A percentile compares a stretch with the other conserved stretches of the same genome.
These are phyloP conservation scores for Pholiota adiposa DNA, from an alignment of 1,284 basidiomycete species.

Conservation along the genomic window DNA sequence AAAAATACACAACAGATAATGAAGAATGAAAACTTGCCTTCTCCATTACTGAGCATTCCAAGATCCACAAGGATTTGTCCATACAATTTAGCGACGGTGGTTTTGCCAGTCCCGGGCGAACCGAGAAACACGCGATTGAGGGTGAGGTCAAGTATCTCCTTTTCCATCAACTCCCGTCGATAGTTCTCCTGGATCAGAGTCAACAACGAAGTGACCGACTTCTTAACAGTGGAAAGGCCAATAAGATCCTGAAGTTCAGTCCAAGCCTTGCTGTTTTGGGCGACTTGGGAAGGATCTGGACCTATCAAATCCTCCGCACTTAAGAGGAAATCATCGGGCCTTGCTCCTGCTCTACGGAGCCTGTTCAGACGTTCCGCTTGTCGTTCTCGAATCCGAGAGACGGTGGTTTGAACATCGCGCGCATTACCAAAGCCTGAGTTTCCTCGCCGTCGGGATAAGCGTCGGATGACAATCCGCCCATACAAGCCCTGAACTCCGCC, in stretches of 20 bases:
- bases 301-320: constrained; percentile 62
- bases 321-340: constrained; percentile 54
- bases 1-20: neutral
- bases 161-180: constrained; percentile 57
- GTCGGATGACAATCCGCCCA: constrained; percentile 54
- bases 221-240: constrained; percentile 61
- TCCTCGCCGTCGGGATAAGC: constrained; percentile 59
- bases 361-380: constrained; percentile 53
- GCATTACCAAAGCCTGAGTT: constrained; percentile 67
- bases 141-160: constrained; percentile 53
- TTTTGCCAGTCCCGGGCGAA: constrained; percentile 71
- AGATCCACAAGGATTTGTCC: constrained; percentile 64
- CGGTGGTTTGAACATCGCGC: constrained; percentile 56
- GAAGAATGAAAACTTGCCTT: constrained; percentile 47
- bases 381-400: constrained; percentile 48
- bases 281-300: constrained; percentile 57
- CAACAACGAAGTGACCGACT: constrained; percentile 53
- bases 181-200: constrained; percentile 56
- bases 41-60: constrained; percentile 64
- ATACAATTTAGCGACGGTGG: constrained; percentile 66
- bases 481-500: constrained; percentile 60
- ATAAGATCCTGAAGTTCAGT: constrained; percentile 54
- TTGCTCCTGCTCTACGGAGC: constrained; percentile 41
- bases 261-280: constrained; percentile 52
- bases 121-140: constrained; percentile 70